Conservation (phyloP, 2,329 filamentous ascomycete species). For the Aphanoascus verrucosus region DNA sequence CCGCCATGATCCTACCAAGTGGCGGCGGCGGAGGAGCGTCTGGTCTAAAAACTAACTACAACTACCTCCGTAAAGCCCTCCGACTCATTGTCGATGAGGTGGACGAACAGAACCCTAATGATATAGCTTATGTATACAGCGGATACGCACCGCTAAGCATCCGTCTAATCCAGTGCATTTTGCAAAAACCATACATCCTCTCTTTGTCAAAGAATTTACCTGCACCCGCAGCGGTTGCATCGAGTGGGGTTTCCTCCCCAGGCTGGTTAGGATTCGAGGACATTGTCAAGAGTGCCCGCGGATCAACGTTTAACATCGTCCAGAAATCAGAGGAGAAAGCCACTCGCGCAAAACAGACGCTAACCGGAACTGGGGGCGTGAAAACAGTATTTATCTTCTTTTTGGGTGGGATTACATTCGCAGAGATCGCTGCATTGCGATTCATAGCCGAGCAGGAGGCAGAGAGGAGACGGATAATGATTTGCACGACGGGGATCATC, state of each 20-base stretch:
- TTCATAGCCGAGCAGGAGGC: constrained; percentile 81
- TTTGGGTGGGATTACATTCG: constrained; percentile 90
- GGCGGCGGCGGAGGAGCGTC: constrained; percentile 44
- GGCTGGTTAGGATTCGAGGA: constrained; percentile 95
- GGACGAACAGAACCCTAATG: constrained; percentile 85
- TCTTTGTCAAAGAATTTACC: constrained; percentile 57
- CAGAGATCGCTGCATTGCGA: constrained; percentile 84
- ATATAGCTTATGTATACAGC: constrained; percentile 95
- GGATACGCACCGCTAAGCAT: constrained; percentile 91
- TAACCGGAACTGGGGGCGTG: constrained; percentile 62
- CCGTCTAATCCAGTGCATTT: constrained; percentile 78
- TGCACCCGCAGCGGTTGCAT: constrained; percentile 37
- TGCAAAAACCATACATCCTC: constrained; percentile 79
- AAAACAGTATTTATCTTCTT: constrained; percentile 96
- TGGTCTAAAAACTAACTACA: constrained; percentile 79
- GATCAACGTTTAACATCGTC: constrained; percentile 79
- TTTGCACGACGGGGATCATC: constrained; percentile 85
- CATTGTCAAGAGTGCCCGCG: constrained; percentile 72
- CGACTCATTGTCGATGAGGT: constrained; percentile 92
- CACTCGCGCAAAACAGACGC: constrained; percentile 69
- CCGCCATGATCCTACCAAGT: constrained; percentile 73
- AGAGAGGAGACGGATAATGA: constrained; percentile 70
- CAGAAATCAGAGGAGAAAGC: constrained; percentile 92
- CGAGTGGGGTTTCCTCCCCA: constrained; percentile 52
- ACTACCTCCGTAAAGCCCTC: constrained; percentile 72